phyloP scores from a whole-genome alignment of 2,329 filamentous ascomycete genomes.

The Botrytis aclada region DNA sequence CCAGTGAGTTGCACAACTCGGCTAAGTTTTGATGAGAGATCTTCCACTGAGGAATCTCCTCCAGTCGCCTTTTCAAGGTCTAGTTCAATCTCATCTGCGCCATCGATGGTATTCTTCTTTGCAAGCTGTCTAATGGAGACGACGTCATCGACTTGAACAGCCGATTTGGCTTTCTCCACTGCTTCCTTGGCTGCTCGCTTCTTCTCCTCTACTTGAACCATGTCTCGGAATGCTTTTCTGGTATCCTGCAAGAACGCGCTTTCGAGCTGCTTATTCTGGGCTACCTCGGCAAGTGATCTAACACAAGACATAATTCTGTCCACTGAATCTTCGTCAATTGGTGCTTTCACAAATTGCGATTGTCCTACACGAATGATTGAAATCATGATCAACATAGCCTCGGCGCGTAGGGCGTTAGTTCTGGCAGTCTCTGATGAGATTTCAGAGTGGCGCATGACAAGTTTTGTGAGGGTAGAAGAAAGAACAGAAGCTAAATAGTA shows the following conservation, averaged over 20 bases:
- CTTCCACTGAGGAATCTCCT: constrained; percentile 78
- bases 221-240: constrained; percentile 89
- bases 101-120: constrained; percentile 83
- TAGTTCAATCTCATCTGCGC: constrained; percentile 78
- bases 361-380: constrained; percentile 97
- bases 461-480: constrained; percentile 92
- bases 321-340: constrained; percentile 97
- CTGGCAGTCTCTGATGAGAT: constrained; percentile 82
- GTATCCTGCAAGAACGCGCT: constrained; percentile 93
- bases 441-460: constrained; percentile 96
- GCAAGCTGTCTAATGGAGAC: constrained; percentile 89
- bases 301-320: constrained; percentile 98
- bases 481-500: constrained; percentile 94
- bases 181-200: constrained; percentile 96
- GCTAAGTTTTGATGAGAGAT: constrained; percentile 89
- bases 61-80: constrained; percentile 94
- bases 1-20: constrained; percentile 95
- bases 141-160: constrained; percentile 92
- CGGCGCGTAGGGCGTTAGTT: constrained; percentile 89
- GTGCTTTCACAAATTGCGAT: constrained; percentile 96
- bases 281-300: constrained; percentile 85
- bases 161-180: constrained; percentile 86
- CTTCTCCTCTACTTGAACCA: constrained; percentile 97
- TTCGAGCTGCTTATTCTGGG: constrained; percentile 85
- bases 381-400: constrained; percentile 99